phyloP scores from a whole-genome alignment of 805 yeast species.

The Suhomyces kilbournensis region DNA sequence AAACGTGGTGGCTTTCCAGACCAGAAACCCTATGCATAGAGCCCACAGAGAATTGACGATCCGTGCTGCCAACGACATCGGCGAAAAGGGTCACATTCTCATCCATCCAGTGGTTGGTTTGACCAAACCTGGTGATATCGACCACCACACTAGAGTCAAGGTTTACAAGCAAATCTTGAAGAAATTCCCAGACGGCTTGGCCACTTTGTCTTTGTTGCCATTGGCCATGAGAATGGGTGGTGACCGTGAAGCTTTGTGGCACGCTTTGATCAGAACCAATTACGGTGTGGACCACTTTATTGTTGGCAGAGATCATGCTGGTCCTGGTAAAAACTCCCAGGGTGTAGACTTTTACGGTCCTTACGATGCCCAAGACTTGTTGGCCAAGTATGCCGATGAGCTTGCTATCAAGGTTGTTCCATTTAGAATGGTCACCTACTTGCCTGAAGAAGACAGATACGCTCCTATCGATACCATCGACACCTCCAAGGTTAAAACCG shows the following conservation, averaged over 20 bases:
- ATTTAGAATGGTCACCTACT: conserved; percentile 93
- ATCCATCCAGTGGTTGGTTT: conserved; percentile 97
- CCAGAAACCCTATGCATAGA: conserved; percentile 98
- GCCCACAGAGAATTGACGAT: conserved; percentile 96
- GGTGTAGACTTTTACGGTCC: conserved; percentile 97
- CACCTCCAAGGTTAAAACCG: conserved; percentile 66
- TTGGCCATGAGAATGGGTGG: conserved; percentile 99
- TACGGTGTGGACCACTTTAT: conserved; percentile 96
- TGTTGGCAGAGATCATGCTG: conserved; percentile 98
- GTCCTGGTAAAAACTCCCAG: conserved; percentile 84
- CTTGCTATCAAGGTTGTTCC: conserved; percentile 89
- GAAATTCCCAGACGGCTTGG: conserved; percentile 93
- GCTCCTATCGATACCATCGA: conserved; percentile 93
- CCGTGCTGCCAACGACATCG: conserved; percentile 91
- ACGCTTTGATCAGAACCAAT: conserved; percentile 92
- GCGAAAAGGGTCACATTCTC: conserved; percentile 69
- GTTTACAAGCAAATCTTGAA: conserved; percentile 90
- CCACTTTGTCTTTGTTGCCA: conserved; percentile 82
- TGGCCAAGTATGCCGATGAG: conserved; percentile 71
- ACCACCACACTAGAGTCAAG: conserved; percentile 94
- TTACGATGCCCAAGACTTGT: conserved; percentile 91
- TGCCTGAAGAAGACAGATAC: conserved; percentile 92
- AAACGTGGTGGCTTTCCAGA: conserved; percentile 90
- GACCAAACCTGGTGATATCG: conserved; percentile 97
- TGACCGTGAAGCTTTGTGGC: conserved; percentile 98